Evolutionary conservation across 306 rosid genomes (phyloP).

Genomic region (Boehmeria nivea): DNA sequence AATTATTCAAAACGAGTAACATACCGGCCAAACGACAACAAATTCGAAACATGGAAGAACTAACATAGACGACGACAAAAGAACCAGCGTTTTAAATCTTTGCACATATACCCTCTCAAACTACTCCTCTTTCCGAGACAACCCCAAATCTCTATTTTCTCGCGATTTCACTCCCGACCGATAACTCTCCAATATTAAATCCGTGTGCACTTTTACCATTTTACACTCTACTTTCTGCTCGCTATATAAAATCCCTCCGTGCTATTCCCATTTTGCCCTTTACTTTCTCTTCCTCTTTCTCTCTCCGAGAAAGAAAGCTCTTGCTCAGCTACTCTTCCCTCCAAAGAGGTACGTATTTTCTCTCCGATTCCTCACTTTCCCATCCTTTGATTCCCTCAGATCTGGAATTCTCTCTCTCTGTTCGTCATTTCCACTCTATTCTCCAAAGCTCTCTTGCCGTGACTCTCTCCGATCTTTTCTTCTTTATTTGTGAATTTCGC

Average conservation of each 20-base stretch:
- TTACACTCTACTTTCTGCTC: neutral
- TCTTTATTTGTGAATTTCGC: too few relatives aligned
- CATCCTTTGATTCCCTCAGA: conserved; percentile 16
- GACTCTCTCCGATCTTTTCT: too few relatives aligned
- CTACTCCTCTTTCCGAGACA: neutral
- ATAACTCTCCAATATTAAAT: too few relatives aligned
- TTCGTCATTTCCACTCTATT: too few relatives aligned
- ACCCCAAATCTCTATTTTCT: neutral
- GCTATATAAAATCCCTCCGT: neutral
- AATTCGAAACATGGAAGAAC: too few relatives aligned
- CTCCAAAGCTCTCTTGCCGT: too few relatives aligned
- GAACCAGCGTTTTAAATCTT: neutral
- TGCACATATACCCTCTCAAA: neutral
- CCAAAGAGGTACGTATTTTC: conserved; percentile 15
- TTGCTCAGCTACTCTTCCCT: conserved; percentile 14
- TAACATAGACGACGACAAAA: neutral
- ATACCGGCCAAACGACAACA: too few relatives aligned
- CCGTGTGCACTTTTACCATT: too few relatives aligned
- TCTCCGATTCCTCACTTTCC: conserved; percentile 9
- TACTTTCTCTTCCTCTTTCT: neutral
- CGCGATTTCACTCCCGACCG: neutral
- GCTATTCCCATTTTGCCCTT: neutral
- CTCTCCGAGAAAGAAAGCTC: neutral
- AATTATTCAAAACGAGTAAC: too few relatives aligned
- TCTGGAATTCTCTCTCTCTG: too few relatives aligned